Evolutionary conservation across 805 yeast species (phyloP).

Genomic region (Candida palmyrensis): DNA sequence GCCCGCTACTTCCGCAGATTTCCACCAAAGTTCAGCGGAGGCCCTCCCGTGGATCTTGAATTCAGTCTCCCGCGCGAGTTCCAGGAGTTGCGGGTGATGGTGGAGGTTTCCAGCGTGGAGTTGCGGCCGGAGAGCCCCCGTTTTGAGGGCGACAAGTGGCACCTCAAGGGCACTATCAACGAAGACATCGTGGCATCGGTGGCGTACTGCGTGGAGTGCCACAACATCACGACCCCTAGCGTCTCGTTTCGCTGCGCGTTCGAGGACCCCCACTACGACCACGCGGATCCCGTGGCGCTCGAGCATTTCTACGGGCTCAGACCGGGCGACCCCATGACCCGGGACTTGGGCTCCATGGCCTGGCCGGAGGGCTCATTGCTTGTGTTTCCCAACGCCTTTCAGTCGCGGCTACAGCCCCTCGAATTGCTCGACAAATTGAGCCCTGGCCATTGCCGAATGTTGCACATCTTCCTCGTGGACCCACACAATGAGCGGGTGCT

Average conservation of each 20-base stretch:
- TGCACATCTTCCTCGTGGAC: slow-evolving; percentile 37
- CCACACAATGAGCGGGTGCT: slow-evolving; percentile 25
- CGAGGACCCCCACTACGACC: slow-evolving; percentile 31
- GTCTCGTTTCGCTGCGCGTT: slow-evolving; percentile 24
- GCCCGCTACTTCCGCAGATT: background rate
- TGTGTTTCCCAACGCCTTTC: slow-evolving; percentile 34
- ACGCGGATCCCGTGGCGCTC: slow-evolving; percentile 22
- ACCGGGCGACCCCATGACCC: slow-evolving; percentile 23
- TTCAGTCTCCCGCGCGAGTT: slow-evolving; percentile 12
- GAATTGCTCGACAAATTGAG: slow-evolving; percentile 28
- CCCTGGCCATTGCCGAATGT: slow-evolving; percentile 33
- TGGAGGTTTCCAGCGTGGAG: slow-evolving; percentile 36
- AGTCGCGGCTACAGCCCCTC: slow-evolving; percentile 37
- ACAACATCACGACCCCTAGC: slow-evolving; percentile 31
- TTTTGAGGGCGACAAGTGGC: slow-evolving; percentile 40
- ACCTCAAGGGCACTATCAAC: slow-evolving; percentile 36
- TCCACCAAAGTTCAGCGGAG: background rate
- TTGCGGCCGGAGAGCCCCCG: slow-evolving; percentile 35
- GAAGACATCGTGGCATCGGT: slow-evolving; percentile 40
- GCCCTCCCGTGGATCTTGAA: slow-evolving; percentile 1
- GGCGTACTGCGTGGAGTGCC: slow-evolving; percentile 35
- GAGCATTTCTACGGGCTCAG: slow-evolving; percentile 21
- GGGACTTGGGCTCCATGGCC: slow-evolving; percentile 19
- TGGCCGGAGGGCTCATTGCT: slow-evolving; percentile 22
- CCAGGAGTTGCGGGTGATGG: slow-evolving; percentile 28